A percentile compares a stretch with the other conserved stretches of the same genome.
Evolutionary conservation across 2,329 filamentous ascomycete genomes (phyloP).

Genomic region (Alternaria sp.): DNA sequence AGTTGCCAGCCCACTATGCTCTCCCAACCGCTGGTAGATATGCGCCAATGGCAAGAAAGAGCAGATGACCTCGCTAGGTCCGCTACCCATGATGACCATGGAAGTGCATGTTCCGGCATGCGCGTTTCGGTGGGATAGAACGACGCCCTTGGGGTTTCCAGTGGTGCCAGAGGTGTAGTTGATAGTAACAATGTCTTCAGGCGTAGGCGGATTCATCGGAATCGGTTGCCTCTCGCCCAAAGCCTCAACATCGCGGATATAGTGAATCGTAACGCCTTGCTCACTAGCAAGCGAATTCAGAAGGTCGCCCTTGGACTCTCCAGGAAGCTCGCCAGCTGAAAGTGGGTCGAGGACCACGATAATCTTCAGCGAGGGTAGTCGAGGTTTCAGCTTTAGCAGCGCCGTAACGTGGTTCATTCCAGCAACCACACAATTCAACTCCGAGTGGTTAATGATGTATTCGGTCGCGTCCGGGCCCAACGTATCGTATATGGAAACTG

Average conservation of each 20-base stretch:
- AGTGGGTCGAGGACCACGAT: slow-evolving; percentile 88
- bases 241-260: slow-evolving; percentile 80
- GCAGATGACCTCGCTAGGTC: slow-evolving; percentile 70
- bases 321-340: slow-evolving; percentile 77
- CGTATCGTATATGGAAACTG: slow-evolving; percentile 95
- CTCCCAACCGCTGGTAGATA: slow-evolving; percentile 87
- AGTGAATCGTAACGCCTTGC: slow-evolving; percentile 79
- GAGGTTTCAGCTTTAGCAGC: slow-evolving; percentile 80
- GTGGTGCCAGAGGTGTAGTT: slow-evolving; percentile 92
- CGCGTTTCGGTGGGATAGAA: slow-evolving; percentile 82
- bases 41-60: slow-evolving; percentile 95
- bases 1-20: slow-evolving; percentile 75
- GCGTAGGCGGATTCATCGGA: slow-evolving; percentile 73
- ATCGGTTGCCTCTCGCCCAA: slow-evolving; percentile 76
- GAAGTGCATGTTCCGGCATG: slow-evolving; percentile 74
- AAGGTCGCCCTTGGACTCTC: slow-evolving; percentile 80
- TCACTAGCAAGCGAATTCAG: slow-evolving; percentile 77
- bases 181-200: slow-evolving; percentile 84
- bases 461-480: slow-evolving; percentile 90
- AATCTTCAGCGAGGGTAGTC: slow-evolving; percentile 81
- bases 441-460: slow-evolving; percentile 93
- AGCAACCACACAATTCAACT: slow-evolving; percentile 76
- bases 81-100: slow-evolving; percentile 63
- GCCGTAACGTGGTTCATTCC: slow-evolving; percentile 82
- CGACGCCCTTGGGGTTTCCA: slow-evolving; percentile 81